Base-by-base conservation (phyloP, 2,329 filamentous ascomycete species). In the Fusarium illudens region DNA sequence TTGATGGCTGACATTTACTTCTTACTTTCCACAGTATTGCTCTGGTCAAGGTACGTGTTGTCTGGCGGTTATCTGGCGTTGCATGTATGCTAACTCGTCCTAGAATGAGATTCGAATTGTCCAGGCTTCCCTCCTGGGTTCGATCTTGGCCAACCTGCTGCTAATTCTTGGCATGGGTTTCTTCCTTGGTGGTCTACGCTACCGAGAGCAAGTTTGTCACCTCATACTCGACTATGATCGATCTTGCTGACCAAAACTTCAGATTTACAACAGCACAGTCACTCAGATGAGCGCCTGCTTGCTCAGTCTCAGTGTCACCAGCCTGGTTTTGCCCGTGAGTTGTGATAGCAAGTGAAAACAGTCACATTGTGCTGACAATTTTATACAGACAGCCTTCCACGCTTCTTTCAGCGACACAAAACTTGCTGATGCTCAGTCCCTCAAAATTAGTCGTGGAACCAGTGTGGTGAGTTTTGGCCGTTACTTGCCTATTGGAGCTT, bases 231-330 rank as follows among this genome's bases (percentile, higher is more conserved):
- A 4, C 9, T 20, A 9, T 15, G 8, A n/a, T n/a, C n/a, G 10
- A 5, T 11, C 12, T 33, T 36, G 9, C 56, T 64, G 22, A 71
- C 33, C 22, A 2, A 12, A 12, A 11, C 4, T 29, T 6, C 56
- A 92, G 87, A 90, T 97, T 66, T 97, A 97, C 81, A 97, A 97
- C 81, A 96, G 90, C 80, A 97, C 93, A 20, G 93, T 97, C 61
- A 97, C 94, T 1, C 94, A 97, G 78, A 97, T 97, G 93, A 97
- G 93, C 77, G 94, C 94, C 53, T 97, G 93, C 81, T 84, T 97
- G 72, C 87, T 97, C 71, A 96, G 93, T 83, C 80, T 97, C 79
- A 94, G 92, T 75, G 94, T 97, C 64, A 94, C 93, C 80, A 97
- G 94, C 82, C 84, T 97, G 20, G 86, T 97, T 25, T 81, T 97